These are phyloP conservation scores for Kodamaea laetipori DNA, from an alignment of 805 yeast species.

Conservation along the genomic window DNA sequence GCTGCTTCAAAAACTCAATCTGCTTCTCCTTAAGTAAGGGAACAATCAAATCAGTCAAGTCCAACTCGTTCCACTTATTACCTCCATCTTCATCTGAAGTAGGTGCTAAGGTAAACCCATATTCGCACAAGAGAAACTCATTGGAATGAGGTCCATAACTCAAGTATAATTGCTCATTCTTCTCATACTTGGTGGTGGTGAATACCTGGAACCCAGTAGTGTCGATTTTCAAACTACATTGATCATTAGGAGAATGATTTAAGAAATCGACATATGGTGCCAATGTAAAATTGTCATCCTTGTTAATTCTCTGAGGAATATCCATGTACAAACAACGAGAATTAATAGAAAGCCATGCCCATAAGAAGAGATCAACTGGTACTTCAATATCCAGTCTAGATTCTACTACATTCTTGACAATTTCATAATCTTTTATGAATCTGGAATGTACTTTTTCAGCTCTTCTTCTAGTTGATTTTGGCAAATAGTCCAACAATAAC, in stretches of 20 bases:
- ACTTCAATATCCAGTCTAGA: constrained; percentile 10
- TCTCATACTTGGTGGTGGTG: constrained; percentile 30
- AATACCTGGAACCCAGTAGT: constrained; percentile 54
- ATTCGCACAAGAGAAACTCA: constrained; percentile 78
- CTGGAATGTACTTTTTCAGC: constrained; percentile 43
- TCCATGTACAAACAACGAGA: constrained; percentile 87
- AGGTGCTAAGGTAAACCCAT: constrained; percentile 66
- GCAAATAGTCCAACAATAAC: constrained; percentile 41
- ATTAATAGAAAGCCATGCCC: constrained; percentile 87
- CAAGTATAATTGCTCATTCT: constrained; percentile 61
- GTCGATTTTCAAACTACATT: constrained; percentile 52
- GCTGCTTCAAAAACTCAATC: constrained; percentile 46
- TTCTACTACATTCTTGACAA: constrained; percentile 30
- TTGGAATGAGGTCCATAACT: constrained; percentile 90
- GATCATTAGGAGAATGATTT: constrained; percentile 65
- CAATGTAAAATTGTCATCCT: constrained; percentile 75
- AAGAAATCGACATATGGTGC: constrained; percentile 90
- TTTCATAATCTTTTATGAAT: constrained; percentile 48
- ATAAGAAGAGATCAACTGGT: constrained; percentile 29
- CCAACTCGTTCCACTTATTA: constrained; percentile 73
- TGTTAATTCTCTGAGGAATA: constrained; percentile 53
- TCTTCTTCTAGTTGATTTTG: constrained; percentile 44
- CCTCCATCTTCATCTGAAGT: constrained; percentile 12
- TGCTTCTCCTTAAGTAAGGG: constrained; percentile 40
- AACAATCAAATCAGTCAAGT: constrained; percentile 51